Percentiles rank a stretch among this genome's conserved stretches.
phyloP scores from a whole-genome alignment of 2,329 filamentous ascomycete species.

The Colletotrichum karsti region DNA sequence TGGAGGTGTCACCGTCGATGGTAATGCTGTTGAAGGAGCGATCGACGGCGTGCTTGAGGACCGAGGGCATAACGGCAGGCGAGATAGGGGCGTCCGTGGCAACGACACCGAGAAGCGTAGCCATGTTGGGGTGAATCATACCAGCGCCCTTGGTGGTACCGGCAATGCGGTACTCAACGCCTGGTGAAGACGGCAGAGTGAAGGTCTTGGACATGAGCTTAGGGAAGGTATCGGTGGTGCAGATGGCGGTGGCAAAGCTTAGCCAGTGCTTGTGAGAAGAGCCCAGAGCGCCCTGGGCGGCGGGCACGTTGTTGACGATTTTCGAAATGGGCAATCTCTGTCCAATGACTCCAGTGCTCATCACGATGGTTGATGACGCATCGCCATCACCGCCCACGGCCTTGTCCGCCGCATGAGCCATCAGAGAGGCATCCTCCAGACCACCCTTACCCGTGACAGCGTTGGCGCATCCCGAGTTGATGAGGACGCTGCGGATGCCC shows the following conservation, averaged over 20 bases:
- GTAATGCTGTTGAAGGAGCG: conserved; percentile 96
- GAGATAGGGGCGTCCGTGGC: conserved; percentile 90
- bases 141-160: conserved; percentile 98
- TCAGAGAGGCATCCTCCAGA: conserved; percentile 84
- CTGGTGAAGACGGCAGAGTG: conserved; percentile 80
- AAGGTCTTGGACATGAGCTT: conserved; percentile 91
- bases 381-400: conserved; percentile 52
- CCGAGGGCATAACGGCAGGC: conserved; percentile 69
- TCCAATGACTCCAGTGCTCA: conserved; percentile 98
- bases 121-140: conserved; percentile 99
- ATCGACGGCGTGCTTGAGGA: conserved; percentile 79
- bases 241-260: conserved; percentile 86
- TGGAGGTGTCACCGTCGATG: conserved; percentile 96
- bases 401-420: conserved; percentile 83
- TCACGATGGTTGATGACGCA: conserved; percentile 78
- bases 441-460: conserved; percentile 94
- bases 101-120: conserved; percentile 89
- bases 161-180: conserved; percentile 81
- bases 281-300: conserved; percentile 76
- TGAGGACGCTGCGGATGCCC: conserved; percentile 82
- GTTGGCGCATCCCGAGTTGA: conserved; percentile 97
- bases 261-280: conserved; percentile 88
- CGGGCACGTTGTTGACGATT: conserved; percentile 84
- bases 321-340: conserved; percentile 92
- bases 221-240: conserved; percentile 98